Base-by-base conservation (phyloP, 768 basidiomycete species). In the Tulasnella sp. region DNA sequence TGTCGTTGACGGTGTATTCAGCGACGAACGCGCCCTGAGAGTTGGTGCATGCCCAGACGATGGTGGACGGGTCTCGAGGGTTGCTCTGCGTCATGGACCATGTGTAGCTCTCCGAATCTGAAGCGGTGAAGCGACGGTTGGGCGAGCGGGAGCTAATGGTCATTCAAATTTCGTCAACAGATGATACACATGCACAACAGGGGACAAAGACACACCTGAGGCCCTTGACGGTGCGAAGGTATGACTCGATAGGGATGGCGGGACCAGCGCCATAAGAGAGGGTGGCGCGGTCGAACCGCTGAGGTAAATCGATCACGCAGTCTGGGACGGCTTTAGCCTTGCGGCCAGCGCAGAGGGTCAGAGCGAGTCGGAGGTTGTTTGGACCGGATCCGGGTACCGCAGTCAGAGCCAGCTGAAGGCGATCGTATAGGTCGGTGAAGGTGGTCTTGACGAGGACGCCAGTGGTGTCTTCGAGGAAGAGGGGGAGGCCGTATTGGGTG, bases 401-500 rank as follows among this genome's bases (percentile, higher is more conserved):
- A 12, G 25, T 34, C 29, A 29, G 22, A 22, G 42, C 27, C 22
- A 57, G 17, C 19, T 45, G 55, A 7, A 57, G 42, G 22, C 55
- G 22, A 43, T 57, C 55, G 55, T 57, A 45, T 15, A 57, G 44
- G 45, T 57, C 55, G 42, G 44, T 29, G 44, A 48, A 57, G 15
- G 22, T 34, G 5, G 55, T 57, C 27, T 34, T 49, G 19, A 49
- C 48, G 25, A 49, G 24, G 24, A 41, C n/a, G 56, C 56, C 56
- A 11, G 44, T 49, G 56, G 44, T 22, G 45, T 58, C 56, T 38
- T 58, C 56, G 48, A 58, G 56, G 56, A 58, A 49, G 56, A 58
- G 56, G 44, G 56, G 56, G 48, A 58, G 56, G 22, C 56, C 56
- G 56, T 58, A 58, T 58, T 58, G 56, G 19, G 56, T 58, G 10